Conservation (phyloP, 768 basidiomycete species). For the Chalciporus sphaerocephalus region DNA sequence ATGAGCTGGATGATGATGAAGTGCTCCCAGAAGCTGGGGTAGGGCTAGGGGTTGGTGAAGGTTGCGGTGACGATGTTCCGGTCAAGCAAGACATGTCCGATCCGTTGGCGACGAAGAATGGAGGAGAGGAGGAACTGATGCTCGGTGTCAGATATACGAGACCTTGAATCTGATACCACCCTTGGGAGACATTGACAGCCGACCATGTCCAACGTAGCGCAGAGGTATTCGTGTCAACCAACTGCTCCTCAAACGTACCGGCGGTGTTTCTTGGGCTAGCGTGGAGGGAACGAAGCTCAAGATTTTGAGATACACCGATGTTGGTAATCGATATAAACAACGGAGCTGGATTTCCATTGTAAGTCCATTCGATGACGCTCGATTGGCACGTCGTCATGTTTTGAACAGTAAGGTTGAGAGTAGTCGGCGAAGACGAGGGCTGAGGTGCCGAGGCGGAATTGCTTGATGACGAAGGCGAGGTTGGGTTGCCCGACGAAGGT, state of each 20-base stretch:
- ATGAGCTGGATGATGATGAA: conserved; percentile 19
- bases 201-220: conserved; percentile 38
- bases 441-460: conserved; percentile 13
- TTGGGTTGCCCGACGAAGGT: conserved; percentile 4
- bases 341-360: conserved; percentile 28
- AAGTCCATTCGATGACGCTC: conserved; percentile 38
- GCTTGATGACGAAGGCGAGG: conserved; percentile 5
- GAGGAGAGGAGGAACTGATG: conserved; percentile 17
- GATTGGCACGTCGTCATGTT: conserved; percentile 35
- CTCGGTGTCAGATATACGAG: conserved; percentile 2
- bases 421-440: conserved; percentile 12
- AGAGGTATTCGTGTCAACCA: conserved; percentile 30
- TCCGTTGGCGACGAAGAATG: conserved; percentile 38
- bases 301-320: conserved; percentile 29
- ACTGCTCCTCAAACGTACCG: conserved; percentile 10
- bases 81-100: conserved; percentile 34
- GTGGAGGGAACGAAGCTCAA: conserved; percentile 8
- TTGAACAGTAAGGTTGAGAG: conserved; percentile 23
- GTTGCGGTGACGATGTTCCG: neutral
- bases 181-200: conserved; percentile 43
- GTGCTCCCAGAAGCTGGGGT: conserved; percentile 9
- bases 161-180: conserved; percentile 43
- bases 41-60: conserved; percentile 3
- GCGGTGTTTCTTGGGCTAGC: conserved; percentile 1
- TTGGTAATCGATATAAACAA: conserved; percentile 40